A percentile compares a stretch with the other conserved stretches of the same genome.
Conservation (phyloP, 257 asterid species). For the Fraxinus pennsylvanica region DNA sequence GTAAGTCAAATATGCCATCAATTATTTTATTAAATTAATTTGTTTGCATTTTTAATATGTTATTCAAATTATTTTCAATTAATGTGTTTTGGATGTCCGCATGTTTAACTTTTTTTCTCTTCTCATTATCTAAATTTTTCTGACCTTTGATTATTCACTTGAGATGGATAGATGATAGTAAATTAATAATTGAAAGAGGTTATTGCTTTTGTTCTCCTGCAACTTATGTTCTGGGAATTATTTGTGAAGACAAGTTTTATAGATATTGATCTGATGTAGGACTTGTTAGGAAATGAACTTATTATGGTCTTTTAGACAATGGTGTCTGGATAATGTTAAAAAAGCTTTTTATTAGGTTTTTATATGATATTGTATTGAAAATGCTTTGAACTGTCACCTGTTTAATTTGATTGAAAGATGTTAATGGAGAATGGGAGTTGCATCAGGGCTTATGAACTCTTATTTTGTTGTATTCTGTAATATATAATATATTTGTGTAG, state of each 20-base stretch:
- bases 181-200: background rate
- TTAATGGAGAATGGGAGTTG: background rate
- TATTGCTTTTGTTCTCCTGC: background rate
- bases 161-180: background rate
- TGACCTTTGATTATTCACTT: background rate
- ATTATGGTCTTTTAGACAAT: background rate
- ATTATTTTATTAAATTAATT: constrained; percentile 6
- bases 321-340: background rate
- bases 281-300: background rate
- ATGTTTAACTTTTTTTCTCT: background rate
- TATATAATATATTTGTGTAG: background rate
- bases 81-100: constrained; percentile 4
- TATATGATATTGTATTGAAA: background rate
- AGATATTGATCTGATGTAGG: background rate
- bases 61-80: background rate
- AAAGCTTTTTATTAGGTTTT: background rate
- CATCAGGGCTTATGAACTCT: background rate
- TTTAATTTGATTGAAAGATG: background rate
- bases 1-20: constrained; percentile 51
- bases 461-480: background rate
- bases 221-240: background rate
- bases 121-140: constrained; percentile 16
- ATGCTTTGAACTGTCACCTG: background rate
- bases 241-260: background rate
- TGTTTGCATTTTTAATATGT: background rate